Percentiles rank a stretch among this genome's conserved stretches.
Conservation (phyloP, 306 rosid species). For the Pyrus bretschneideri region DNA sequence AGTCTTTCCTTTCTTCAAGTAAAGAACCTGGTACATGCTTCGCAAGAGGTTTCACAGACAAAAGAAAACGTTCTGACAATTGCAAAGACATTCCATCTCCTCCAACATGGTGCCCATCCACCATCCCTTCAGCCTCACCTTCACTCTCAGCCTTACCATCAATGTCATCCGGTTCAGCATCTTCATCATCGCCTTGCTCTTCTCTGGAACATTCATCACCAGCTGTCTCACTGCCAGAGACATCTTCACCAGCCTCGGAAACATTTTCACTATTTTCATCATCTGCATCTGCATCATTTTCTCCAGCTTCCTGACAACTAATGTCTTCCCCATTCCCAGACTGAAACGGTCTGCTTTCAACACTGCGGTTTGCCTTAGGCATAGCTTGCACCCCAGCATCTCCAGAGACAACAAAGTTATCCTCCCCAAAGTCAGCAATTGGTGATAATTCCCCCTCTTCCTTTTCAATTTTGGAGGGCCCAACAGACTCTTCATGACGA, state of each 20-base stretch:
- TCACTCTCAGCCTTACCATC: conserved; percentile 96
- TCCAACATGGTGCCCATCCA: conserved; percentile 56
- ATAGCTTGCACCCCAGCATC: conserved; percentile 34
- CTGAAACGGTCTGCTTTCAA: conserved; percentile 45
- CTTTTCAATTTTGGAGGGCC: conserved; percentile 67
- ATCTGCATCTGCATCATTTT: conserved; percentile 84
- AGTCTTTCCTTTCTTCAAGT: conserved; percentile 45
- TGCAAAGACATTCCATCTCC: conserved; percentile 63
- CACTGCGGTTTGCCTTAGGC: conserved; percentile 38
- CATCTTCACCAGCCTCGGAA: conserved; percentile 89
- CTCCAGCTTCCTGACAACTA: conserved; percentile 49
- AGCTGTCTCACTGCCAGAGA: conserved; percentile 86
- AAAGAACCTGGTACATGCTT: conserved; percentile 57
- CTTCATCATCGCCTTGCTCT: conserved; percentile 78
- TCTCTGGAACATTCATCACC: conserved; percentile 83
- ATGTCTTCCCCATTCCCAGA: conserved; percentile 48
- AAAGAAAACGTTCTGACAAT: conserved; percentile 64
- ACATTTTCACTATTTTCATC: conserved; percentile 91
- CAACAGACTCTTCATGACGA: conserved; percentile 51
- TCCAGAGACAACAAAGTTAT: conserved; percentile 62
- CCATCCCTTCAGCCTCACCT: conserved; percentile 87
- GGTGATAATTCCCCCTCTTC: conserved; percentile 99
- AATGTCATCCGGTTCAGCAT: conserved; percentile 62
- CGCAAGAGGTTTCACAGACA: conserved; percentile 76
- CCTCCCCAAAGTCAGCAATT: conserved; percentile 74